These are phyloP conservation scores for Fagus sylvatica DNA, from an alignment of 306 rosid genomes.

Conservation along the genomic window DNA sequence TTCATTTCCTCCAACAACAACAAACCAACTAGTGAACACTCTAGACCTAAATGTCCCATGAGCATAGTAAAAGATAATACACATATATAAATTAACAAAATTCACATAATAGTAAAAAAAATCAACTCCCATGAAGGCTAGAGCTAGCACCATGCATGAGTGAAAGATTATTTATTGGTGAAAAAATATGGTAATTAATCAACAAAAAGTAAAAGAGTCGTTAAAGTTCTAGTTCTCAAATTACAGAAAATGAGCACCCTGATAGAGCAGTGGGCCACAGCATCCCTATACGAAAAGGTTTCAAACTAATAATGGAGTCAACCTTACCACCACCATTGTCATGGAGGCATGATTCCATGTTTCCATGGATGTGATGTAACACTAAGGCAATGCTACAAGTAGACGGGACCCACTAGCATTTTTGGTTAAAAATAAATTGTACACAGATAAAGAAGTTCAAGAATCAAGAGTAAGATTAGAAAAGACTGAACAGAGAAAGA, in stretches of 20 bases:
- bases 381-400: conserved; percentile 4
- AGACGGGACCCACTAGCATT: conserved; percentile 10
- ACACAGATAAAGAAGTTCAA: not conserved
- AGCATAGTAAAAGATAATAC: too few species aligned
- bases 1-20: too few species aligned
- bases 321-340: not conserved
- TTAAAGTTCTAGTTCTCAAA: too few species aligned
- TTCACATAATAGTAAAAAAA: too few species aligned
- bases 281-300: not conserved
- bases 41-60: too few species aligned
- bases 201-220: not conserved
- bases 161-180: too few species aligned
- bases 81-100: too few species aligned
- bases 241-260: too few species aligned
- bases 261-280: not conserved
- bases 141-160: too few species aligned
- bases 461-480: not conserved
- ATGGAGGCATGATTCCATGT: conserved; percentile 28
- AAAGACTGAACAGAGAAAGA: not conserved
- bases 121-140: too few species aligned
- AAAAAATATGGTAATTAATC: too few species aligned
- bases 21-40: too few species aligned
- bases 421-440: not conserved
- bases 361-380: conserved; percentile 39
- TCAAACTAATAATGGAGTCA: not conserved